phyloP scores from a whole-genome alignment of 1,139 yeast species.

The Suhomyces chickasaworum region DNA sequence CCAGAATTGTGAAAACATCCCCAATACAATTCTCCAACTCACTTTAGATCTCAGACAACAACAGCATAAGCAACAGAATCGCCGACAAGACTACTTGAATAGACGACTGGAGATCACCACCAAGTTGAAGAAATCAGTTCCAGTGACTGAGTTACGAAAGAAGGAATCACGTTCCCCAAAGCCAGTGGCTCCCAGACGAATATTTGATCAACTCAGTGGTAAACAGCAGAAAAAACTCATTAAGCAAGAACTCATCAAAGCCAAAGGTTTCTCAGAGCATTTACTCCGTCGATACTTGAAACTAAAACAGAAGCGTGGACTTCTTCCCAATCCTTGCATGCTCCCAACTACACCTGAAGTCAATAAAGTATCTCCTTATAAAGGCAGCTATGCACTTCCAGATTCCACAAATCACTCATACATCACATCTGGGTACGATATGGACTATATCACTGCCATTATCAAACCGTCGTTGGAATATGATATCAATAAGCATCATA shows the following conservation, averaged over 20 bases:
- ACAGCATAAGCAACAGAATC: constrained; percentile 19
- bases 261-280: constrained; percentile 19
- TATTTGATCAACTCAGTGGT: constrained; percentile 8
- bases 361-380: constrained; percentile 13
- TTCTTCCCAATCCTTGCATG: constrained; percentile 37
- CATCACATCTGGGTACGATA: constrained; percentile 36
- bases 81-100: constrained; percentile 22
- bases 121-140: constrained; percentile 13
- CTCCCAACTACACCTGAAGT: constrained; percentile 33
- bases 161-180: constrained; percentile 9
- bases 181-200: constrained; percentile 5
- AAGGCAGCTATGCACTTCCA: constrained; percentile 19
- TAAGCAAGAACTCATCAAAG: constrained; percentile 12
- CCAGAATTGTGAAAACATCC: background rate
- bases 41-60: constrained; percentile 17
- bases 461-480: constrained; percentile 41
- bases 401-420: constrained; percentile 25
- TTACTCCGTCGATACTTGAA: constrained; percentile 34
- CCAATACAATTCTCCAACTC: background rate
- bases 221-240: constrained; percentile 15
- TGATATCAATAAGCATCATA: constrained; percentile 35
- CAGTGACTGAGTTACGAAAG: constrained; percentile 13
- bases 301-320: constrained; percentile 27
- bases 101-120: constrained; percentile 13
- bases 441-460: constrained; percentile 35